Conservation (phyloP, 2,329 filamentous ascomycete species). For the Nannizziopsis barbatae region DNA sequence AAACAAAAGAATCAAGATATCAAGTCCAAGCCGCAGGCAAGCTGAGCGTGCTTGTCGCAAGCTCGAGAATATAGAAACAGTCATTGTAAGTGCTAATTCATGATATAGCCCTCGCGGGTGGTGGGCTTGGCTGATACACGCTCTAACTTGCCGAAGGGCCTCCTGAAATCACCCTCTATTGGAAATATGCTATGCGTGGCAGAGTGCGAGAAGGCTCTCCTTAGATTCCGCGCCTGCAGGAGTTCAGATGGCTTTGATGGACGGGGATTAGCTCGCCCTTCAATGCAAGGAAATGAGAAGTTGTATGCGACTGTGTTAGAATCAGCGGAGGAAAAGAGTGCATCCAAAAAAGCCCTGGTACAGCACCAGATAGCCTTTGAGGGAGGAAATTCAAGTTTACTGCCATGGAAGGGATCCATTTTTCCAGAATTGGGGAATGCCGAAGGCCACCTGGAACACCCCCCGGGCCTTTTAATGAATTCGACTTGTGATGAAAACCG, state of each 20-base stretch:
- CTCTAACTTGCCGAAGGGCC: slow-evolving; percentile 15
- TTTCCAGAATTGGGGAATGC: slow-evolving; percentile 26
- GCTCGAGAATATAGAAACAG: slow-evolving; percentile 21
- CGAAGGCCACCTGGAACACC: slow-evolving; percentile 16
- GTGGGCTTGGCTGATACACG: neutral
- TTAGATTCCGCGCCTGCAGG: slow-evolving; percentile 18
- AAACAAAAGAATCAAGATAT: slow-evolving; percentile 20
- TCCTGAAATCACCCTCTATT: slow-evolving; percentile 14
- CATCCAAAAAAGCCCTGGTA: slow-evolving; percentile 13
- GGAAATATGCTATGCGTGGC: slow-evolving; percentile 17
- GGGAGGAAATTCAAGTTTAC: slow-evolving; percentile 20
- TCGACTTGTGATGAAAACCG: neutral
- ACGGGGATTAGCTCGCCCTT: slow-evolving; percentile 21
- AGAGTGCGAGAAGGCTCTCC: slow-evolving; percentile 6
- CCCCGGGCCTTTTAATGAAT: neutral
- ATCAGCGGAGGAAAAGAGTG: slow-evolving; percentile 15
- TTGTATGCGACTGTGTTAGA: slow-evolving; percentile 20
- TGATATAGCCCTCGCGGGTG: neutral
- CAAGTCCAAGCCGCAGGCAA: slow-evolving; percentile 17
- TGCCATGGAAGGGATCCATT: slow-evolving; percentile 24
- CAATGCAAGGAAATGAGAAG: slow-evolving; percentile 13
- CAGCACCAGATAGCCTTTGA: slow-evolving; percentile 17
- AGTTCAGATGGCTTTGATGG: slow-evolving; percentile 16
- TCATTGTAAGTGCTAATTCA: slow-evolving; percentile 19
- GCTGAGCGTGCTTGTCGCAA: slow-evolving; percentile 23